Evolutionary conservation across 164 flowering plant species (phyloP).

Genomic region (Liquidambar formosana): DNA sequence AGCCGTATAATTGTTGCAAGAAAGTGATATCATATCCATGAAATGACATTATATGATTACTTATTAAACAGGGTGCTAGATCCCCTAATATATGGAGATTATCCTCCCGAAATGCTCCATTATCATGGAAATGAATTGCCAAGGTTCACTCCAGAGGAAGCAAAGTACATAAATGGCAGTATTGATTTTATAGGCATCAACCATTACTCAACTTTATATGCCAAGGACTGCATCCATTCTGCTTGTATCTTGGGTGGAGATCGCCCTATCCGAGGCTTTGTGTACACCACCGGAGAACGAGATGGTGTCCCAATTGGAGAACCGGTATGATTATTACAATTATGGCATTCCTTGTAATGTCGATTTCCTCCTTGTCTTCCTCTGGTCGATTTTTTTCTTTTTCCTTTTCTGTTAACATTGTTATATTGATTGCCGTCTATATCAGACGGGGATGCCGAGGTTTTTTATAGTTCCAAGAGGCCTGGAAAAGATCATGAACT

Average conservation of each 20-base stretch:
- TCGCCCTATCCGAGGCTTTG: conserved; percentile 41
- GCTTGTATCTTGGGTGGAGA: conserved; percentile 25
- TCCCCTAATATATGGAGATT: conserved; percentile 51
- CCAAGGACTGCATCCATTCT: conserved; percentile 50
- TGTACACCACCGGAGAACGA: conserved; percentile 15
- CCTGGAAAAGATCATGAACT: conserved; percentile 44
- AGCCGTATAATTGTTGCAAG: too few species aligned
- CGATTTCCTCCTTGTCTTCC: too few species aligned
- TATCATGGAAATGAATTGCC: conserved; percentile 34
- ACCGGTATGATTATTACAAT: conserved; percentile 19
- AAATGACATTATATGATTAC: too few species aligned
- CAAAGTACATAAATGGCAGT: conserved; percentile 25
- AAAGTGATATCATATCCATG: too few species aligned
- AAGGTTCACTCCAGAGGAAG: conserved; percentile 28
- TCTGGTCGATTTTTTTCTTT: too few species aligned
- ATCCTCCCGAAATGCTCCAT: conserved; percentile 41
- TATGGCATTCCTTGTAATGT: too few species aligned
- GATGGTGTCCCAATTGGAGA: conserved; percentile 58
- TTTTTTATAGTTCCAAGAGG: conserved; percentile 58
- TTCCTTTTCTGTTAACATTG: neutral
- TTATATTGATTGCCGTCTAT: neutral
- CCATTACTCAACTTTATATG: conserved; percentile 40
- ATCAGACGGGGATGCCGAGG: conserved; percentile 32
- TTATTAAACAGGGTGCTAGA: conserved; percentile 34
- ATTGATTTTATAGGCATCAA: conserved; percentile 49